Conservation (phyloP, 805 yeast species). For the Blastobotrys parvus region DNA sequence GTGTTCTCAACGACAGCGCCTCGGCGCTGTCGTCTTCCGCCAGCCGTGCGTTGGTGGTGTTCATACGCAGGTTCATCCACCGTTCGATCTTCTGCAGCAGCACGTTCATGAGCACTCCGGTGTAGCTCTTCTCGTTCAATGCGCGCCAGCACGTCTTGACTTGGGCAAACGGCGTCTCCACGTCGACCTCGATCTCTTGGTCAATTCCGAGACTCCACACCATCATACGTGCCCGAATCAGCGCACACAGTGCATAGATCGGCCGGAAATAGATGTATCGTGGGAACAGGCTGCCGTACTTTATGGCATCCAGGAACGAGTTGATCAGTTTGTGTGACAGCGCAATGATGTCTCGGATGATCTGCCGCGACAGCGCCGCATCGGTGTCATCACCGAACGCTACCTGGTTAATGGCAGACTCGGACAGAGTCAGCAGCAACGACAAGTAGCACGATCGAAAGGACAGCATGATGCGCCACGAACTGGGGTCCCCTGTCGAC, state of each 20-base stretch:
- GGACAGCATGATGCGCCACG: too few relatives aligned
- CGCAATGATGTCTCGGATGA: background rate
- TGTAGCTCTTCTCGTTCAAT: background rate
- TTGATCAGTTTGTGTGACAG: background rate
- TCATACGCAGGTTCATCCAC: background rate
- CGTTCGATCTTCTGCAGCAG: background rate
- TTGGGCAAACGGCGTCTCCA: background rate
- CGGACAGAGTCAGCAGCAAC: too few relatives aligned
- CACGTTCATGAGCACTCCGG: background rate
- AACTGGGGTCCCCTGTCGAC: too few relatives aligned
- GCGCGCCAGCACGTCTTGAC: background rate
- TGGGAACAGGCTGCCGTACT: background rate
- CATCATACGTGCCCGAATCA: constrained; percentile 12
- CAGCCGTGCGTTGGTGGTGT: background rate
- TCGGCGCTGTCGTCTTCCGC: background rate
- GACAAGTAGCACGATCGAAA: too few relatives aligned
- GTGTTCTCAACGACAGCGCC: background rate
- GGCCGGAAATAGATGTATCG: constrained; percentile 13
- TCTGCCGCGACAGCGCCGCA: background rate
- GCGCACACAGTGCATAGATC: constrained; percentile 14
- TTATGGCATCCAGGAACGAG: background rate
- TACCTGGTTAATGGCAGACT: too few relatives aligned
- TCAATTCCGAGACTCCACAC: constrained; percentile 4
- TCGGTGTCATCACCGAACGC: background rate
- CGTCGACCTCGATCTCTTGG: background rate